Evolutionary conservation across 1,284 basidiomycete genomes (phyloP).

Genomic region (Ustilago tritici): DNA sequence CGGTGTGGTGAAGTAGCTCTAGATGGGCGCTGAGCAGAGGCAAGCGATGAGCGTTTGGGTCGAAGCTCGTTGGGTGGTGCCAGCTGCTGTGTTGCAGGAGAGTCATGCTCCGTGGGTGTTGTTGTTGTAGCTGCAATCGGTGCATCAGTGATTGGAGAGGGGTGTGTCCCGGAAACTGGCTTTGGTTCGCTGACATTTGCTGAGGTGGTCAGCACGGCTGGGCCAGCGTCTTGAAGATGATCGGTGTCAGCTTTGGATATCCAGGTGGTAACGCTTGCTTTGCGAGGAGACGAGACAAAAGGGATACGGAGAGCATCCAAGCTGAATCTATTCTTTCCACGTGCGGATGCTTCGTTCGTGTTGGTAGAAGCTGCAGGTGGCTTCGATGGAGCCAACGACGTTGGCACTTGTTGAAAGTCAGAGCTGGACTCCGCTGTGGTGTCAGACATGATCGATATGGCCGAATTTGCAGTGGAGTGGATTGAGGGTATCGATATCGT

Average conservation of each 20-base stretch:
- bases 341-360: not conserved
- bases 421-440: not conserved
- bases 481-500: not conserved
- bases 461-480: not conserved
- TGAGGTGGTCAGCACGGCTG: too few species aligned
- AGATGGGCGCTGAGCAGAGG: slow-evolving; percentile 13
- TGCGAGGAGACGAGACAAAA: slow-evolving; percentile 35
- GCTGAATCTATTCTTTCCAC: slow-evolving; percentile 43
- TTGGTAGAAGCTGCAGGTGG: not conserved
- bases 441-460: slow-evolving; percentile 11
- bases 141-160: not conserved
- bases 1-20: slow-evolving; percentile 33
- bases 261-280: not conserved
- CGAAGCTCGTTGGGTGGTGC: slow-evolving; percentile 11
- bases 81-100: not conserved
- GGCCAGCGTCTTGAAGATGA: not conserved
- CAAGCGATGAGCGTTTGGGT: slow-evolving; percentile 27
- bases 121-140: not conserved
- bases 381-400: not conserved
- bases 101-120: not conserved
- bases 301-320: slow-evolving; percentile 34
- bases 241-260: not conserved
- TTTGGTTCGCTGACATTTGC: not conserved
- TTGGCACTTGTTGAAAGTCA: not conserved
- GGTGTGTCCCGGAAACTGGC: not conserved